Conservation (phyloP, 768 basidiomycete species). For the Strobilomyces dryophilus region DNA sequence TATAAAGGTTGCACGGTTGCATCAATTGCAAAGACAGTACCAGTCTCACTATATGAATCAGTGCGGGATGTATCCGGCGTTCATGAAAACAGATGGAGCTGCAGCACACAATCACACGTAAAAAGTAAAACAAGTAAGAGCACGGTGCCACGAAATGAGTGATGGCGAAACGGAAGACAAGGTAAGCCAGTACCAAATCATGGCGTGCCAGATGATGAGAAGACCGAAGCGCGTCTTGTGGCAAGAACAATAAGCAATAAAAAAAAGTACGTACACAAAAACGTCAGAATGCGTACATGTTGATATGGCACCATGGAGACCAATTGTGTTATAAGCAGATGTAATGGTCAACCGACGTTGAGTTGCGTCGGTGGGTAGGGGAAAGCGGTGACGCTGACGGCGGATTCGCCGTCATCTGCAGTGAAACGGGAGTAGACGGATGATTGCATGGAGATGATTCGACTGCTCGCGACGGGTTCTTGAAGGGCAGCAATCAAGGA, state of each 20-base stretch:
- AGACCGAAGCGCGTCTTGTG: constrained; percentile 1
- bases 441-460: constrained; percentile 58
- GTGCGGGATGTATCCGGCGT: neutral
- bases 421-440: constrained; percentile 34
- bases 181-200: constrained; percentile 16
- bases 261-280: constrained; percentile 16
- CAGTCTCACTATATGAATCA: neutral
- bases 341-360: constrained; percentile 4
- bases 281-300: constrained; percentile 9
- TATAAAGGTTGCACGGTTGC: neutral
- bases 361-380: constrained; percentile 28
- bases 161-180: constrained; percentile 1
- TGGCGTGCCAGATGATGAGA: constrained; percentile 9
- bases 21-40: neutral
- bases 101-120: constrained; percentile 8
- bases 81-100: constrained; percentile 1
- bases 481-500: constrained; percentile 70
- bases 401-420: constrained; percentile 24
- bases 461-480: constrained; percentile 40
- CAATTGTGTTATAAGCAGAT: neutral
- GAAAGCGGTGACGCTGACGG: constrained; percentile 25
- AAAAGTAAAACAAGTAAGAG: neutral
- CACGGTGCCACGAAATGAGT: constrained; percentile 13
- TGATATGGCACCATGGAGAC: neutral
- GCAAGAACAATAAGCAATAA: constrained; percentile 2